Percentiles rank a stretch among this genome's conserved stretches.
Conservation (phyloP, 2,329 filamentous ascomycete genomes). For the Penicillium nordicum region DNA sequence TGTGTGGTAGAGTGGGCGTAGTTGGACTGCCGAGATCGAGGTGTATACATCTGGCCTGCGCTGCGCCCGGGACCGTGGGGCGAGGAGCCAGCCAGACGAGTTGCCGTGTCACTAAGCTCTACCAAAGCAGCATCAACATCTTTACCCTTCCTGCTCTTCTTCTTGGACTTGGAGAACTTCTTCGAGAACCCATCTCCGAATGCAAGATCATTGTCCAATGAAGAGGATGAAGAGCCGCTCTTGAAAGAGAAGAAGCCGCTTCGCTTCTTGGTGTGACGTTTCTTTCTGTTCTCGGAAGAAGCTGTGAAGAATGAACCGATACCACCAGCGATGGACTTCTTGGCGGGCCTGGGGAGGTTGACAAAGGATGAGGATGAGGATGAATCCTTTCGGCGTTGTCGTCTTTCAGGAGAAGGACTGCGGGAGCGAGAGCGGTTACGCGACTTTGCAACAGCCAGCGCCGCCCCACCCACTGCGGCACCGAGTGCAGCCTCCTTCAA, state of each 20-base stretch:
- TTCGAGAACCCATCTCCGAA: slow-evolving; percentile 58
- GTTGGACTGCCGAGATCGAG: slow-evolving; percentile 28
- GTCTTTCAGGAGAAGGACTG: slow-evolving; percentile 36
- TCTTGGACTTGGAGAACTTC: slow-evolving; percentile 37
- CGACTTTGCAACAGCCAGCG: slow-evolving; percentile 26
- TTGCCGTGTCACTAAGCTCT: slow-evolving; percentile 48
- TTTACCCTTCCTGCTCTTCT: slow-evolving; percentile 26
- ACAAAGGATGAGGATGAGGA: slow-evolving; percentile 60
- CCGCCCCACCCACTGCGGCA: slow-evolving; percentile 35
- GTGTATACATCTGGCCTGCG: slow-evolving; percentile 33
- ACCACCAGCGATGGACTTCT: slow-evolving; percentile 50
- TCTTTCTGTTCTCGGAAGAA: slow-evolving; percentile 54
- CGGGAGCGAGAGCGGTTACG: slow-evolving; percentile 29
- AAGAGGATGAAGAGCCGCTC: slow-evolving; percentile 62
- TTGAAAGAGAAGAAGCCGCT: slow-evolving; percentile 56
- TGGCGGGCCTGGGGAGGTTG: slow-evolving; percentile 61
- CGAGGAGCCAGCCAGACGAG: slow-evolving; percentile 43
- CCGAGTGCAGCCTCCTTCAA: slow-evolving; percentile 37
- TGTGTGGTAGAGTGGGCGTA: slow-evolving; percentile 37
- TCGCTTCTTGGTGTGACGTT: slow-evolving; percentile 46
- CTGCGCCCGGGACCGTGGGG: slow-evolving; percentile 34
- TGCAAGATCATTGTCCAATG: slow-evolving; percentile 64
- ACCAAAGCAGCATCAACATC: slow-evolving; percentile 48
- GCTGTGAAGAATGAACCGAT: slow-evolving; percentile 63
- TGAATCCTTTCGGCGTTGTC: slow-evolving; percentile 38